Evolutionary conservation across 139 green algal genomes (phyloP), one percentile per base, ranked within the genome.

Genomic region (Tetraselmis chui): DNA sequence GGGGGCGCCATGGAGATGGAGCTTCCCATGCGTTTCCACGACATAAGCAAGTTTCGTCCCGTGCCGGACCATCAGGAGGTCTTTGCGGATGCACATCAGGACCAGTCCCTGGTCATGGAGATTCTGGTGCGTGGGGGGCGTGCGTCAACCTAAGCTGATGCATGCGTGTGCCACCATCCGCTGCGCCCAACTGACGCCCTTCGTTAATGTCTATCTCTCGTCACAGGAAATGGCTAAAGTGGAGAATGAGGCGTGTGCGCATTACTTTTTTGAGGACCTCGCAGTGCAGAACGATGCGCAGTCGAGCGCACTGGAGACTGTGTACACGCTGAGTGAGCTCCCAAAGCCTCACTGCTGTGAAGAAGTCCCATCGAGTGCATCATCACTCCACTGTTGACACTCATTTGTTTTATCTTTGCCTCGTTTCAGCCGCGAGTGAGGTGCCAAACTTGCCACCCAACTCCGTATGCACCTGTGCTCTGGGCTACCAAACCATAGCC

Each of bases 1-100:
- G 91, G 91, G 25, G 91, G 89, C 0, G 91, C 91, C 1, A 83
- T 89, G 18, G 31, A 81, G n/a, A 32, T 87, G 2, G 24, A 25
- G 1, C 76, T 93, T 2, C 91, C 91, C 1, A n/a, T 59, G 23
- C 79, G 85, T 2, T 88, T 94, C 59, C 11, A 80, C 11, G 91
- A 94, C 74, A 80, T 94, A 28, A 85, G 59, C 18, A 85, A 94
- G 75, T 90, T 94, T 58, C 45, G 91, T 28, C 86, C 86, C 0
- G 85, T 94, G 23, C 91, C 91, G 1, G 91, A 94, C 75, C 84
- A 94, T 26, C 91, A 94, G 79, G 91, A 94, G 85, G 88, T 93
- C 28, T 94, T 90, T 83, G 83, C 88, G 2, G 91, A 95, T 74
- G 88, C 31, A 23, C 80, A 45, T 25, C 81, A 74, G 0, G 91